Evolutionary conservation across 2,329 filamentous ascomycete species (phyloP), one percentile per base, ranked within the genome.

Genomic region (Cladophialophora carrionii): DNA sequence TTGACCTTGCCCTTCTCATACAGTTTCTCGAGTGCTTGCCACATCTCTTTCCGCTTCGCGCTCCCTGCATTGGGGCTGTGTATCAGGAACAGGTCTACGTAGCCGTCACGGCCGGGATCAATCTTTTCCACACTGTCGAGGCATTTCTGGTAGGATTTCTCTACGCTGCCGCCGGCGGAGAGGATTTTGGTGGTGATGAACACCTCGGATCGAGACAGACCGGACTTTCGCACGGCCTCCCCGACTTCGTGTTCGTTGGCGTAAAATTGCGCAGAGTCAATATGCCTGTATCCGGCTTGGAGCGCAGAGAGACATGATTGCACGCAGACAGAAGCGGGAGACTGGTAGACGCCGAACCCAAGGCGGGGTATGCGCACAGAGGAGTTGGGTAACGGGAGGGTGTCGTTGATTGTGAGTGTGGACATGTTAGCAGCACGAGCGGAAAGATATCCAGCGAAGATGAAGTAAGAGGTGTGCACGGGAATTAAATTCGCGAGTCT

Each of bases 151-250:
- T 90, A 89, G 6, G 84, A 87, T 26, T 81, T 80, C 6, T 89
- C 85, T 2, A 81, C 77, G 58, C 83, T 83, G 3, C 80, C 81
- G 1, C 78, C 81, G 4, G 84, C 79, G 31, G 76, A 79, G 32
- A 88, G 78, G 62, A 91, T 86, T 77, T 92, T 92, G 64, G 87
- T 89, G 0, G 89, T 91, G 46, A 91, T 76, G 74, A 88, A 92
- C 56, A 92, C 72, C 8, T 90, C 81, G 17, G 81, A 77, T 34
- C 87, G 83, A 4, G 81, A 77, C 5, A 91, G 68, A 0, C 81
- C 81, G 2, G 84, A 87, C 62, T 83, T 74, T 26, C 78, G 78
- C n/a, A 91, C 76, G 0, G 89, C 88, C 58, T 84, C 78, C 3
- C 88, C 87, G 54, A 92, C 88, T 72, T 88, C 81, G 12, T 77